Conservation (phyloP, 1,284 basidiomycete genomes). For the Boletus albobrunnescens region DNA sequence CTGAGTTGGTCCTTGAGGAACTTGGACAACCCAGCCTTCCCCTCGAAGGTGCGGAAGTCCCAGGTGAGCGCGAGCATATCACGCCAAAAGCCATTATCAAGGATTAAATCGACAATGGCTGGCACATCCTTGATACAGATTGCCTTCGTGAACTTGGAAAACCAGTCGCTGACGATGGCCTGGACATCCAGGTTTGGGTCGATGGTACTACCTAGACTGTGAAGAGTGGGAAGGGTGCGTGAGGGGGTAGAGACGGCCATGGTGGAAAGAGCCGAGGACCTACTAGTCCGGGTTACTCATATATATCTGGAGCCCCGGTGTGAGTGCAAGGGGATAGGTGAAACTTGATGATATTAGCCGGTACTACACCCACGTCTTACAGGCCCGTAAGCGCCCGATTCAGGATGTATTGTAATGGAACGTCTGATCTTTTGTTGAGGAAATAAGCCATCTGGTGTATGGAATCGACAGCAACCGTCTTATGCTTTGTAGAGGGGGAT, state of each 20-base stretch:
- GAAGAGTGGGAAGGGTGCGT: slow-evolving; percentile 23
- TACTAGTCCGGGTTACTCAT: neutral
- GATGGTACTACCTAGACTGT: slow-evolving; percentile 18
- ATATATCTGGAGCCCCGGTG: neutral
- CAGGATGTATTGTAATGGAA: too few species aligned
- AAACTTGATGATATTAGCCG: neutral
- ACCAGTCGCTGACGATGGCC: slow-evolving; percentile 19
- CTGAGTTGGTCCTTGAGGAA: slow-evolving; percentile 45
- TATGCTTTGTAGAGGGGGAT: too few species aligned
- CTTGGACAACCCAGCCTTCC: slow-evolving; percentile 35
- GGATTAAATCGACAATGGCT: slow-evolving; percentile 32
- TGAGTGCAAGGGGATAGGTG: neutral
- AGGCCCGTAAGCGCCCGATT: neutral
- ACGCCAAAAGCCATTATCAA: slow-evolving; percentile 52
- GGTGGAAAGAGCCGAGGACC: neutral
- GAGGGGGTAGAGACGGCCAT: slow-evolving; percentile 8
- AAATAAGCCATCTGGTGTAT: too few species aligned
- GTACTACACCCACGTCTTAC: neutral
- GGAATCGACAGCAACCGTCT: too few species aligned
- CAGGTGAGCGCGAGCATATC: slow-evolving; percentile 60
- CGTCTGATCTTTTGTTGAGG: too few species aligned
- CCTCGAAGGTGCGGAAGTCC: slow-evolving; percentile 59
- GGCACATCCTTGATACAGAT: slow-evolving; percentile 21
- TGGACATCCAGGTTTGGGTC: slow-evolving; percentile 19
- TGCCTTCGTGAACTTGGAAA: slow-evolving; percentile 22